A percentile compares a stretch with the other conserved stretches of the same genome.
Conservation (phyloP, 2,329 filamentous ascomycete genomes). For the Apiospora rasikravindrae region DNA sequence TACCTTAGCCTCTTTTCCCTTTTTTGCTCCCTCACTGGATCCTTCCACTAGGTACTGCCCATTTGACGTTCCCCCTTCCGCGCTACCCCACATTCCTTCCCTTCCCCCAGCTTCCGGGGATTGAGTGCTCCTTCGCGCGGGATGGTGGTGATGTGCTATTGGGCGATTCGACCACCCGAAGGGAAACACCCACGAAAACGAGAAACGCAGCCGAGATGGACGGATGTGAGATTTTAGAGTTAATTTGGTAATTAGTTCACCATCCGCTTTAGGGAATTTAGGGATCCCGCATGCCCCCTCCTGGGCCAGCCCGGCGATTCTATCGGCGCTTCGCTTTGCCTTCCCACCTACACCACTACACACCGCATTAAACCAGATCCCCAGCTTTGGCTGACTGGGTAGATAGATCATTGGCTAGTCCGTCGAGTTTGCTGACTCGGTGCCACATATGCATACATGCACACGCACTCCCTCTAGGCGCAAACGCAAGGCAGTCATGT, state of each 20-base stretch:
- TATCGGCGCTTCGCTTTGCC: conserved; percentile 6
- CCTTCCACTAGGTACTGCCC: background rate
- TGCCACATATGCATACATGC: background rate
- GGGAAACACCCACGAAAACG: background rate
- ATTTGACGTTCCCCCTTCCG: background rate
- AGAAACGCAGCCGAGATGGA: background rate
- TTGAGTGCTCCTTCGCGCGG: background rate
- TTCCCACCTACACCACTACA: background rate
- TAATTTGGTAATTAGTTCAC: background rate
- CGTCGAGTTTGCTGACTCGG: background rate
- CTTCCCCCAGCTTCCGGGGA: background rate
- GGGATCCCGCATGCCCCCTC: background rate
- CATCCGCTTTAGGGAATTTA: background rate
- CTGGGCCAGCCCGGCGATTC: background rate
- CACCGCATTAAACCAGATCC: background rate
- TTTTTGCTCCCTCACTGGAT: background rate
- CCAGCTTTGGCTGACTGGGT: background rate
- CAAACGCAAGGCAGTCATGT: background rate
- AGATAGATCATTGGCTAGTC: background rate
- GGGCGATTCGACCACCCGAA: background rate
- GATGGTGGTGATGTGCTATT: background rate
- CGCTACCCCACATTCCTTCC: background rate
- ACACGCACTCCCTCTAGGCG: background rate
- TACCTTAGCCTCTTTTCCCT: background rate
- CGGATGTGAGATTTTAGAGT: conserved; percentile 9